Percentiles rank a stretch among this genome's conserved stretches.
These are phyloP conservation scores for Cutaneotrichosporon daszewskae DNA, from an alignment of 1,284 basidiomycete genomes.

Conservation along the genomic window DNA sequence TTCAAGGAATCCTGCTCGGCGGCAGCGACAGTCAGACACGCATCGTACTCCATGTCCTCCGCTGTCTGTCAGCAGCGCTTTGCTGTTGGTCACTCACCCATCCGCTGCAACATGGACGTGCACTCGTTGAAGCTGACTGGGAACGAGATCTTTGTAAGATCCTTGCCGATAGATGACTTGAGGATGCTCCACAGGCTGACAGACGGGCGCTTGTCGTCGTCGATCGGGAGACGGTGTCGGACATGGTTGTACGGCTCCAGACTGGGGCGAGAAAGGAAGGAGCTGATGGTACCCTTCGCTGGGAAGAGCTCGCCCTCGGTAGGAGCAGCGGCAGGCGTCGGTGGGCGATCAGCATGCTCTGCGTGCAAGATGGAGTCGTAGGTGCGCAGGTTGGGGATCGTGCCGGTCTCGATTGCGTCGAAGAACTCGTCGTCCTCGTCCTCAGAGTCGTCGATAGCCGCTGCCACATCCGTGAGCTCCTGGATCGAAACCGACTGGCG, in stretches of 20 bases:
- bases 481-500: conserved; percentile 29
- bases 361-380: conserved; percentile 55
- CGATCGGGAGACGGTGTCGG: conserved; percentile 62
- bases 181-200: conserved; percentile 93
- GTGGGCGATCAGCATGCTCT: conserved; percentile 3
- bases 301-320: background rate
- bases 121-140: conserved; percentile 96
- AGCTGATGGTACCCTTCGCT: conserved; percentile 18
- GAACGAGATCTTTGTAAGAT: conserved; percentile 87
- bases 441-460: conserved; percentile 43
- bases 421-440: conserved; percentile 97
- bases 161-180: conserved; percentile 95
- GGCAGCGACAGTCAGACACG: conserved; percentile 72
- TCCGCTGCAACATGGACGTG: conserved; percentile 82
- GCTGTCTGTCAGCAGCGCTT: too few relatives aligned
- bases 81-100: too few relatives aligned
- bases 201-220: conserved; percentile 74
- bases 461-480: conserved; percentile 35
- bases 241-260: conserved; percentile 67
- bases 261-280: conserved; percentile 51
- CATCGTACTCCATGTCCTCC: conserved; percentile 93
- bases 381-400: conserved; percentile 63
- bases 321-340: background rate
- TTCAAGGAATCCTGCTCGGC: conserved; percentile 69
- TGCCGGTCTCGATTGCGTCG: conserved; percentile 84